phyloP scores from a whole-genome alignment of 2,329 filamentous ascomycete species.

The Cryphonectria parasitica region DNA sequence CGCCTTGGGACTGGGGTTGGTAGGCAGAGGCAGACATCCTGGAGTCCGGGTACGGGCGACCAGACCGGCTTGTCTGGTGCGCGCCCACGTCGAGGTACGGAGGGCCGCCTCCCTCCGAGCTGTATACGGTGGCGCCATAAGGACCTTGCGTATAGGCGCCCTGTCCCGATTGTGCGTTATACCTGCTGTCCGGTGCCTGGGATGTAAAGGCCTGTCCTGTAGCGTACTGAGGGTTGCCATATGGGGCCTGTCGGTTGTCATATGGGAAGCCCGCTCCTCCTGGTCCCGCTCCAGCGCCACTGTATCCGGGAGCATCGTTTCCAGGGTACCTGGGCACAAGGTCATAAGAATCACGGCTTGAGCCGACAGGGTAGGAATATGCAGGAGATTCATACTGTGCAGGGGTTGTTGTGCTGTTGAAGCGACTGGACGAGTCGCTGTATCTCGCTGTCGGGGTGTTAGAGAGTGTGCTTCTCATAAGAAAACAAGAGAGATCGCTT shows the following conservation, averaged over 20 bases:
- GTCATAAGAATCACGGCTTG: slow-evolving; percentile 39
- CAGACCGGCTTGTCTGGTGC: not conserved
- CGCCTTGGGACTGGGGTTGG: slow-evolving; percentile 8
- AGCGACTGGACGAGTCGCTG: slow-evolving; percentile 54
- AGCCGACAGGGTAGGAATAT: slow-evolving; percentile 19
- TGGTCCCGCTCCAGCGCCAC: slow-evolving; percentile 33
- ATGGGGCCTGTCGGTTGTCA: slow-evolving; percentile 37
- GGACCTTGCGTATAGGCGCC: slow-evolving; percentile 18
- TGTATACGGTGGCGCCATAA: slow-evolving; percentile 5
- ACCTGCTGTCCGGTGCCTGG: slow-evolving; percentile 22
- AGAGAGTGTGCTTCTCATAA: slow-evolving; percentile 54
- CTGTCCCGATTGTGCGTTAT: slow-evolving; percentile 9
- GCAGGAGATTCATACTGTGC: slow-evolving; percentile 29
- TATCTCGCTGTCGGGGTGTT: slow-evolving; percentile 64
- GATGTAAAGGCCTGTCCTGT: slow-evolving; percentile 14
- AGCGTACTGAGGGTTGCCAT: slow-evolving; percentile 29
- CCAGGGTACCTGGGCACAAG: slow-evolving; percentile 54
- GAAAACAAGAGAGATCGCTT: slow-evolving; percentile 51
- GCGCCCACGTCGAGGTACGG: slow-evolving; percentile 20
- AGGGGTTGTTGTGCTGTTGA: slow-evolving; percentile 32
- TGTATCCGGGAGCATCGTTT: slow-evolving; percentile 54
- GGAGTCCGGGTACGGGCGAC: slow-evolving; percentile 19
- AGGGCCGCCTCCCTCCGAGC: slow-evolving; percentile 1
- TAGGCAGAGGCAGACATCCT: slow-evolving; percentile 19
- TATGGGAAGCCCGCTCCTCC: slow-evolving; percentile 19